Conservation (phyloP, 495 filamentous ascomycete genomes). For the Oidiodendron maius region DNA sequence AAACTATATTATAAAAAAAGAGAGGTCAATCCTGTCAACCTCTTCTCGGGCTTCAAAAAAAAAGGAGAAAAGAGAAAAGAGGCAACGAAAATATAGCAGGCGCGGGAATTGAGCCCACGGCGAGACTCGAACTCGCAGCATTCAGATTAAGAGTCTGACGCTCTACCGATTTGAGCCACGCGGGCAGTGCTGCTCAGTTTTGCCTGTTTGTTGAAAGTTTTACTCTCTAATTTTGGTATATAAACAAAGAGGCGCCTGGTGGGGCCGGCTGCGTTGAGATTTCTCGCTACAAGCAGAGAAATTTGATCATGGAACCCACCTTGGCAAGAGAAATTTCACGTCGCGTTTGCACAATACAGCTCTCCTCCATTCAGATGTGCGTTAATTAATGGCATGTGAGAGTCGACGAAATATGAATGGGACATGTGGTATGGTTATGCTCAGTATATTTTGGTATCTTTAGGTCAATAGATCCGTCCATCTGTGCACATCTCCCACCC, state of each 20-base stretch:
- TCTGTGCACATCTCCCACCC: too few species aligned
- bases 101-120: conserved; percentile 35
- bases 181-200: neutral
- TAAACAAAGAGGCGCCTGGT: neutral
- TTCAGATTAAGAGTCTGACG: conserved; percentile 57
- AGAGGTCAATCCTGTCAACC: too few species aligned
- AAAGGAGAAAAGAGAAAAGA: too few species aligned
- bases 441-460: too few species aligned
- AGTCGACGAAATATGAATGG: too few species aligned
- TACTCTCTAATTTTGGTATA: neutral
- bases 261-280: neutral
- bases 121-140: conserved; percentile 52
- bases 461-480: too few species aligned
- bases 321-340: neutral
- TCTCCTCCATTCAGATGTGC: too few species aligned
- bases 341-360: too few species aligned
- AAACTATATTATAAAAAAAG: too few species aligned
- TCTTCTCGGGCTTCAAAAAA: too few species aligned
- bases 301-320: neutral
- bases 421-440: too few species aligned
- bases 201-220: neutral
- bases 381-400: too few species aligned
- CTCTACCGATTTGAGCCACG: conserved; percentile 54
- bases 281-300: neutral
- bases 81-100: neutral